A percentile compares a stretch with the other conserved stretches of the same genome.
phyloP scores from a whole-genome alignment of 192 early-diverging fungal species.

The Bifiguratus adelaidae region DNA sequence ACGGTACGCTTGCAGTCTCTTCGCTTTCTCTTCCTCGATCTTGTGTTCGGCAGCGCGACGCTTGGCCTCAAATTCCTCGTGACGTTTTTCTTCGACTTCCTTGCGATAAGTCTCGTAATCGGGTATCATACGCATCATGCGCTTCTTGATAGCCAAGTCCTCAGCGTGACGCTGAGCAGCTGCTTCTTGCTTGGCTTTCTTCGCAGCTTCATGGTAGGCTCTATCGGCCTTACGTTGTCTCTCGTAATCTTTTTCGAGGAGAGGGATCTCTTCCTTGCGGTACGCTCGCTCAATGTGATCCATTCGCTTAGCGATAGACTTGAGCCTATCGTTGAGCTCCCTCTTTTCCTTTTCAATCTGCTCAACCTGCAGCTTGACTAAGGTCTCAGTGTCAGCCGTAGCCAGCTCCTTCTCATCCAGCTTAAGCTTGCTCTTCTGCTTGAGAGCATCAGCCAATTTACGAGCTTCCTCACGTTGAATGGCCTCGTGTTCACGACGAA shows the following conservation, averaged over 20 bases:
- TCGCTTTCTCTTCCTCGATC: constrained; percentile 64
- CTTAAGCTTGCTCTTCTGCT: neutral
- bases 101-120: constrained; percentile 60
- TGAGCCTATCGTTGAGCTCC: constrained; percentile 69
- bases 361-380: constrained; percentile 79
- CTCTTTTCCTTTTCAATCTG: constrained; percentile 86
- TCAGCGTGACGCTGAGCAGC: constrained; percentile 55
- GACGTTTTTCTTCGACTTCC: constrained; percentile 49
- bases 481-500: constrained; percentile 61
- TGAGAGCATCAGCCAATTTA: constrained; percentile 61
- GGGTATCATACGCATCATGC: constrained; percentile 68
- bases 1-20: constrained; percentile 49
- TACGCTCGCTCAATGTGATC: constrained; percentile 93
- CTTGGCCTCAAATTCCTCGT: constrained; percentile 42
- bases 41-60: constrained; percentile 41
- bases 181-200: constrained; percentile 55
- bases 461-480: constrained; percentile 75
- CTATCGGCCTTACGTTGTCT: constrained; percentile 77
- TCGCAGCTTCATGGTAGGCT: constrained; percentile 64
- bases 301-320: constrained; percentile 59
- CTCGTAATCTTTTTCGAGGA: constrained; percentile 86
- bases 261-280: constrained; percentile 83
- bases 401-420: constrained; percentile 60
- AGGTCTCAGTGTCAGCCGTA: constrained; percentile 62
- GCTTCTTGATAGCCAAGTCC: constrained; percentile 65